Evolutionary conservation across 352 stramenopile species (phyloP), one percentile per base, ranked within the genome.

Genomic region (Phytophthora multivora): DNA sequence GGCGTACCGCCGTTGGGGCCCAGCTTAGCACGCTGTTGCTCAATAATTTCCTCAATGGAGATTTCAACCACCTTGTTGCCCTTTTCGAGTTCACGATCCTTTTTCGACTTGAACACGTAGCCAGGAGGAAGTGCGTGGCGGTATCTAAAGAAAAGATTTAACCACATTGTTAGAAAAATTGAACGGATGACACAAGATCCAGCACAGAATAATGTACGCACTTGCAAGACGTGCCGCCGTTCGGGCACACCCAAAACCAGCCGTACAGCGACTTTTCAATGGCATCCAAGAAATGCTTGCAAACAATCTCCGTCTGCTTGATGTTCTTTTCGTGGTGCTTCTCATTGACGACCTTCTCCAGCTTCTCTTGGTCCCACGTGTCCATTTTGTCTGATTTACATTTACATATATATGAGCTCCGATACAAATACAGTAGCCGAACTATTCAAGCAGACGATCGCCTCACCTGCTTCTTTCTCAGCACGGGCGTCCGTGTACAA

Each of bases 191-290:
- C n/a, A 19, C 48, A 16, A 35, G 35, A 28, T 45, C 35, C 9
- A 57, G n/a, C 48, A 28, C 6, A n/a, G n/a, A 18, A 47, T n/a
- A 23, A 4, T 40, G 18, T 25, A 65, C 74, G 63, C 80, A 93
- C 67, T 92, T 91, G 67, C 82, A 93, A 40, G 72, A 66, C 26
- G 86, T 73, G 30, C 87, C 87, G 47, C 88, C 89, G 57, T 95
- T 96, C 38, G 89, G 89, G 55, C 89, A 97, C 12, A 90, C 79
- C 89, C 89, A 97, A 72, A 97, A 97, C 89, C 89, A 97, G 19
- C 89, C 89, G 59, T 97, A 97, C 48, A 93, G 69, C 21, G 83
- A 90, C 71, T 93, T 93, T 51, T 97, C 89, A 46, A 97, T 97
- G 19, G 89, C 89, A 55, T 97, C 89, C 68, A 97, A 73, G 57